A percentile compares a stretch with the other conserved stretches of the same genome.
phyloP scores from a whole-genome alignment of 2,329 filamentous ascomycete genomes.

The Hypoxylon sp. region DNA sequence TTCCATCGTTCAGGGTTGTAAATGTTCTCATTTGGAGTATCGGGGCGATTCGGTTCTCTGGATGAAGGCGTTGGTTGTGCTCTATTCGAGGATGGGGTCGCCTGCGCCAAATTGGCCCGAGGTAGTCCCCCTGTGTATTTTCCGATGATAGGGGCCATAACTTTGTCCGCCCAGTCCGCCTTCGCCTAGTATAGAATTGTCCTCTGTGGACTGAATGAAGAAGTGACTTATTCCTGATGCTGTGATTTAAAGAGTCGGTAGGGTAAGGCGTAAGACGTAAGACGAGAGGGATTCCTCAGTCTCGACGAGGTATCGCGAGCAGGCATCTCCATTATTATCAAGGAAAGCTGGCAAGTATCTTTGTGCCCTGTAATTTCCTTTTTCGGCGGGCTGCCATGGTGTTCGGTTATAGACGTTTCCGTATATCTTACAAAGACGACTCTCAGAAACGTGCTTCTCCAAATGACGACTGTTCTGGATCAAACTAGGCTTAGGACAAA shows the following conservation, averaged over 20 bases:
- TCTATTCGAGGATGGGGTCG: neutral
- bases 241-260: slow-evolving; percentile 5
- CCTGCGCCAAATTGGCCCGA: neutral
- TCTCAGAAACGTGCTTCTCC: slow-evolving; percentile 9
- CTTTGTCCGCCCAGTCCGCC: slow-evolving; percentile 27
- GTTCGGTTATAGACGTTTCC: slow-evolving; percentile 40
- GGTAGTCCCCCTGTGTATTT: slow-evolving; percentile 1
- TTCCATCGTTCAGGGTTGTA: slow-evolving; percentile 42
- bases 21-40: slow-evolving; percentile 16
- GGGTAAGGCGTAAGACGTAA: slow-evolving; percentile 14
- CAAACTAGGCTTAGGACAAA: slow-evolving; percentile 33
- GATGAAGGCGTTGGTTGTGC: neutral
- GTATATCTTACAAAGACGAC: slow-evolving; percentile 34
- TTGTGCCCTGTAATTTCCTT: slow-evolving; percentile 40
- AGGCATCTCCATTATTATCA: slow-evolving; percentile 40
- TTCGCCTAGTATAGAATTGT: neutral
- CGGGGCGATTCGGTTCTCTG: slow-evolving; percentile 23
- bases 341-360: slow-evolving; percentile 30
- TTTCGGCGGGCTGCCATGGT: slow-evolving; percentile 35
- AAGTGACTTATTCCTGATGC: neutral
- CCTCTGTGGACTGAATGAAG: neutral
- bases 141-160: slow-evolving; percentile 14
- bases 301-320: slow-evolving; percentile 10
- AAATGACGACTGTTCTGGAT: neutral
- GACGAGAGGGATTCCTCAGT: neutral